Conservation (phyloP, 148 eudicot genomes). For the Hydrangea macrophylla region DNA sequence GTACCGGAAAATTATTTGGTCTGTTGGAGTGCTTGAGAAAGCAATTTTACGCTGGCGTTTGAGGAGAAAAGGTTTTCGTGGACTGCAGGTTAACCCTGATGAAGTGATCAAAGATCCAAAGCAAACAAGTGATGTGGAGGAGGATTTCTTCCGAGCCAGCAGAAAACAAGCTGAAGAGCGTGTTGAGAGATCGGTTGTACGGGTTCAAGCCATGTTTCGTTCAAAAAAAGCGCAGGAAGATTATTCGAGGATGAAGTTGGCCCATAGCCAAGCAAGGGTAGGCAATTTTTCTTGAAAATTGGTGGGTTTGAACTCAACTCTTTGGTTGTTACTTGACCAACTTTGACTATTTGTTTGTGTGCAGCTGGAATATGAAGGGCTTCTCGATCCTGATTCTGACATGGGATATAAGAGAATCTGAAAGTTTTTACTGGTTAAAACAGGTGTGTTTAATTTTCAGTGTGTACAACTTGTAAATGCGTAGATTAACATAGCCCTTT, state of each 20-base stretch:
- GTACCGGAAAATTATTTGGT: conserved; percentile 70
- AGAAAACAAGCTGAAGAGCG: conserved; percentile 92
- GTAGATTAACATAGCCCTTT: background rate
- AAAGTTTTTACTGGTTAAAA: background rate
- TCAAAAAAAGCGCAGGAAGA: conserved; percentile 86
- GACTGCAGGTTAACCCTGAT: conserved; percentile 46
- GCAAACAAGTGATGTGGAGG: conserved; percentile 53
- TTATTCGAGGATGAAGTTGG: conserved; percentile 82
- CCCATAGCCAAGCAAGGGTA: conserved; percentile 44
- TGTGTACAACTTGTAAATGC: conserved; percentile 1
- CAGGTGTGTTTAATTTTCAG: background rate
- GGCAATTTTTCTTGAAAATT: background rate
- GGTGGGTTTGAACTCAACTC: background rate
- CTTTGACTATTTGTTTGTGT: conserved; percentile 8
- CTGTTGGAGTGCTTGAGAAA: conserved; percentile 94
- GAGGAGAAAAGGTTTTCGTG: conserved; percentile 81
- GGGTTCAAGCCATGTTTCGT: conserved; percentile 94
- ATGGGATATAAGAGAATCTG: conserved; percentile 22
- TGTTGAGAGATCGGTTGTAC: conserved; percentile 78
- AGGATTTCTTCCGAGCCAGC: conserved; percentile 82
- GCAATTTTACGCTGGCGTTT: conserved; percentile 82
- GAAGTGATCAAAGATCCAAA: conserved; percentile 33
- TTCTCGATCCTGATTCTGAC: conserved; percentile 26
- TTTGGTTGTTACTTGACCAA: background rate
- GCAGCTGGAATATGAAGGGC: conserved; percentile 74